Base-by-base conservation (phyloP, 2,329 filamentous ascomycete genomes). In the Dactylellina sp. region DNA sequence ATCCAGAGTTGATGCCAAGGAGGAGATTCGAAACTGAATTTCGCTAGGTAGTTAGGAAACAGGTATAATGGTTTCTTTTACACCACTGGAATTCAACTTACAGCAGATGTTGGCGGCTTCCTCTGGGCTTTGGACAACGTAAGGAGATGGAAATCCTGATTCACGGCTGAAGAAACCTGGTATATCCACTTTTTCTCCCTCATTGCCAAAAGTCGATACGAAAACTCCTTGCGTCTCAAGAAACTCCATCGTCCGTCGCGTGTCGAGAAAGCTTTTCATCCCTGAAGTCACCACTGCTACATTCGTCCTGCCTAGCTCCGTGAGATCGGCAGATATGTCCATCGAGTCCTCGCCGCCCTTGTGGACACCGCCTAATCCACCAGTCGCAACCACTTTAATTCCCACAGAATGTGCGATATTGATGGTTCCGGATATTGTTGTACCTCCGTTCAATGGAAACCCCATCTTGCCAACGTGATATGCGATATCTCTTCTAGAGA, bases 191-290 rank as follows among this genome's bases (percentile, higher is more conserved):
- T 76, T 72, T 4, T 85, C 82, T 1, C 88, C 90, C 24, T 83
- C 82, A 39, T 91, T 86, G 0, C 92, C 89, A 83, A 98, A 99
- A 1, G 95, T 98, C 2, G 89, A 91, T 0, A 97, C 93, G 39
- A 89, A 86, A 20, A 92, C 93, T 2, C 84, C 84, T 75, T 89
- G 86, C 0, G 88, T 90, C 79, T 90, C 88, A 2, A 90, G 83
- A 77, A 89, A 71, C 83, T 99, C 95, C 3, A 99, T 85, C 0
- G 95, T 99, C 59, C 92, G 86, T 1, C 91, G 89, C 71, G 97
- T 93, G 80, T 99, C 95, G 39, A 99, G 85, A 81, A 99, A 98
- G 75, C 94, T 95, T 83, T 99, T 99, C 83, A 92, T 96, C 12
- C 95, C 95, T 76, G 91, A 92, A 81, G 90, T 91, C 59, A 99